These are phyloP conservation scores for Hygrophila difformis DNA, from an alignment of 257 asterid species.

Conservation along the genomic window DNA sequence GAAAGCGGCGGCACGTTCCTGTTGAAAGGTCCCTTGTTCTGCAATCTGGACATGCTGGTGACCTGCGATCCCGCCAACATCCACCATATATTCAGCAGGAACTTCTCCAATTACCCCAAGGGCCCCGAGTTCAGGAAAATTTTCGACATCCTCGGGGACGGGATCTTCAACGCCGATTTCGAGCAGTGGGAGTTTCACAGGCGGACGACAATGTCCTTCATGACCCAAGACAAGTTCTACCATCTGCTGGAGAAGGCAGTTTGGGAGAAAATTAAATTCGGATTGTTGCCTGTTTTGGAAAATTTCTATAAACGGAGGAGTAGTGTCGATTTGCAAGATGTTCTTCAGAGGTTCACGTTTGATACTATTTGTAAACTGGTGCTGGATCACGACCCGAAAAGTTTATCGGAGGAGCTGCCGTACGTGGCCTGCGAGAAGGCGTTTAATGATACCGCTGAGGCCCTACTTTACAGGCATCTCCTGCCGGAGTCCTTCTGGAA, in stretches of 20 bases:
- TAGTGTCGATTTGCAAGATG: conserved; percentile 24
- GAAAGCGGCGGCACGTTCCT: conserved; percentile 20
- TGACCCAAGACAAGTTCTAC: conserved; percentile 12
- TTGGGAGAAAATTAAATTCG: conserved; percentile 15
- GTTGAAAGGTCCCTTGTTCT: conserved; percentile 24
- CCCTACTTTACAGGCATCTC: conserved; percentile 21
- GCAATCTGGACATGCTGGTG: conserved; percentile 22
- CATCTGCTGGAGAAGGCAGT: conserved; percentile 3
- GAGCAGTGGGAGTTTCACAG: conserved; percentile 27
- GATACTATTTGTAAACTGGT: conserved; percentile 23
- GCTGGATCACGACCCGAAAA: conserved; percentile 20
- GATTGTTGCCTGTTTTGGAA: conserved; percentile 17
- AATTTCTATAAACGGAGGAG: background rate
- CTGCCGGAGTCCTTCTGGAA: conserved; percentile 26
- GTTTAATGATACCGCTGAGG: conserved; percentile 19
- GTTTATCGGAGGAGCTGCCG: conserved; percentile 22
- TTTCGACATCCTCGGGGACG: conserved; percentile 33
- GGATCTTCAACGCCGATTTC: conserved; percentile 34
- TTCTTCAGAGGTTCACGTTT: conserved; percentile 29
- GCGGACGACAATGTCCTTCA: conserved; percentile 11
- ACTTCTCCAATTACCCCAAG: conserved; percentile 38
- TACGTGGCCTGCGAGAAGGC: conserved; percentile 24
- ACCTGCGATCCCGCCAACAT: conserved; percentile 36
- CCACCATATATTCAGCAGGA: conserved; percentile 31
- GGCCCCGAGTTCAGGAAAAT: conserved; percentile 33